These are phyloP conservation scores for Agastache rugosa DNA, from an alignment of 257 asterid species.

Conservation along the genomic window DNA sequence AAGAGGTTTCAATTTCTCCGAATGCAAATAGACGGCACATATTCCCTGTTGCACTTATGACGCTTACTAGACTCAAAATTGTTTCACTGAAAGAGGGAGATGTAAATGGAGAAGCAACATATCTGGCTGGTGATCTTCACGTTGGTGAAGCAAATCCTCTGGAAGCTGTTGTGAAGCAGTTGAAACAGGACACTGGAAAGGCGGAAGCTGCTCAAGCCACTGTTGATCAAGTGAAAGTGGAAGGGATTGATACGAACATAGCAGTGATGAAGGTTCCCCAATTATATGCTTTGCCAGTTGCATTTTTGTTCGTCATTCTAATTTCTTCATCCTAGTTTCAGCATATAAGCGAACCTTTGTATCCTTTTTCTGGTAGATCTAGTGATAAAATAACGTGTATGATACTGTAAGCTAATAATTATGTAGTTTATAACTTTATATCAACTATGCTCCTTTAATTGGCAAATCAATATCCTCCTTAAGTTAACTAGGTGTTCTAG, in stretches of 20 bases:
- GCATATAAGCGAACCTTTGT: constrained; percentile 14
- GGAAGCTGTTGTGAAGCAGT: constrained; percentile 76
- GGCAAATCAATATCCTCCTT: constrained; percentile 18
- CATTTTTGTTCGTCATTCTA: constrained; percentile 26
- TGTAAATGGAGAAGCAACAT: constrained; percentile 51
- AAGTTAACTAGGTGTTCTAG: constrained; percentile 23
- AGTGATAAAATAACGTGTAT: constrained; percentile 14
- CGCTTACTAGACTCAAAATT: constrained; percentile 70
- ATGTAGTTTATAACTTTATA: not conserved
- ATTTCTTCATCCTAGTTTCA: constrained; percentile 22
- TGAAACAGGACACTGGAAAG: constrained; percentile 73
- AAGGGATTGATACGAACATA: constrained; percentile 86
- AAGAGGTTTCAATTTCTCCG: constrained; percentile 58
- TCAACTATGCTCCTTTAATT: constrained; percentile 5
- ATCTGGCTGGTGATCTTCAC: constrained; percentile 59
- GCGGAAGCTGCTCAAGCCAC: constrained; percentile 96
- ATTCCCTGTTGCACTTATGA: constrained; percentile 59
- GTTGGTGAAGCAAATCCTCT: constrained; percentile 83
- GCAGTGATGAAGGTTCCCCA: constrained; percentile 81
- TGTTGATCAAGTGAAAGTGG: constrained; percentile 91
- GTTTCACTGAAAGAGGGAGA: constrained; percentile 51
- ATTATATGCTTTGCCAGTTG: constrained; percentile 27
- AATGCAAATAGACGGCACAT: constrained; percentile 50
- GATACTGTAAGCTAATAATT: constrained; percentile 26
- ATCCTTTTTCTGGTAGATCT: constrained; percentile 13